These are phyloP conservation scores for Fusarium oxysporum DNA, from an alignment of 2,329 filamentous ascomycete species.

Conservation along the genomic window DNA sequence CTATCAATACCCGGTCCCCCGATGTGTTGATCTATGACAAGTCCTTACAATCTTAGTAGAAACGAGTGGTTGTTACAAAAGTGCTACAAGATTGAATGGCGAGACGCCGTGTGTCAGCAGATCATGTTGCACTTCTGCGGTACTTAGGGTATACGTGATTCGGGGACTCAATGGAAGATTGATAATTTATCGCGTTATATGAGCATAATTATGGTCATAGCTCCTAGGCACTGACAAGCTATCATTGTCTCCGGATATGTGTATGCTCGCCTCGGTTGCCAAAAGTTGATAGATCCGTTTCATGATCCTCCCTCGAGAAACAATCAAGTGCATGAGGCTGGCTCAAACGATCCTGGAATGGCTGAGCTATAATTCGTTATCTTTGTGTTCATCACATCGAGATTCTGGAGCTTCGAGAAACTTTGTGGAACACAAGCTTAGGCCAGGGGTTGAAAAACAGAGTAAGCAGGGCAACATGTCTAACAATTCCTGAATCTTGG, in stretches of 20 bases:
- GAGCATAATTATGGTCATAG: background rate
- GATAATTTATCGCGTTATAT: background rate
- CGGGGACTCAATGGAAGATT: background rate
- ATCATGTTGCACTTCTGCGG: constrained; percentile 27
- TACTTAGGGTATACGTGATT: constrained; percentile 8
- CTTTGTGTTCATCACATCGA: constrained; percentile 8
- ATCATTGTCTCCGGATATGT: constrained; percentile 1
- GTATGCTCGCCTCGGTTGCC: constrained; percentile 1
- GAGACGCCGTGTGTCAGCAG: constrained; percentile 15
- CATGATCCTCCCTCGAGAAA: constrained; percentile 12
- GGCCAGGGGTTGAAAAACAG: background rate
- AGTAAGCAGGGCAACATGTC: background rate
- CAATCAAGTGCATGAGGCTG: constrained; percentile 33
- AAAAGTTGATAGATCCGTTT: constrained; percentile 18
- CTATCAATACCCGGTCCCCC: constrained; percentile 12
- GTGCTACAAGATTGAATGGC: constrained; percentile 39
- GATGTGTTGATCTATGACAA: constrained; percentile 11
- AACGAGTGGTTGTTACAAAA: constrained; percentile 11
- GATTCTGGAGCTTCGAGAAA: constrained; percentile 31
- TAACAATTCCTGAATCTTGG: constrained; percentile 7
- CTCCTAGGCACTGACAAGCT: background rate
- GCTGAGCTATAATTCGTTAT: constrained; percentile 2
- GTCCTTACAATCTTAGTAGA: background rate
- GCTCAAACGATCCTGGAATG: constrained; percentile 20
- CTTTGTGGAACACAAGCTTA: constrained; percentile 6